A percentile compares a stretch with the other conserved stretches of the same genome.
Conservation (phyloP, 2,329 filamentous ascomycete genomes). For the Curvularia lunata region DNA sequence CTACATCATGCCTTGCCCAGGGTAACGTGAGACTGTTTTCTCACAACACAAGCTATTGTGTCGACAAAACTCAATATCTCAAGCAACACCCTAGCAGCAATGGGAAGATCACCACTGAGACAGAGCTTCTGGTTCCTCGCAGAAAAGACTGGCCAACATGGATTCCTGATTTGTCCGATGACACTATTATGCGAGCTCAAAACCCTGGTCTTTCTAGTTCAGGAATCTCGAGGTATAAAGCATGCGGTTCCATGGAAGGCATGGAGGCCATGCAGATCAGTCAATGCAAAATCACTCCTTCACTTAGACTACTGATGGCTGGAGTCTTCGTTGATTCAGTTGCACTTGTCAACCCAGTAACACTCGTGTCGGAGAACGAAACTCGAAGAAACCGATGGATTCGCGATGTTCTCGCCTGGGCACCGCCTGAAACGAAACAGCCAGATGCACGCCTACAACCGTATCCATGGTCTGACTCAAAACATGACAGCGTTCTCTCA, state of each 20-base stretch:
- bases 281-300: neutral
- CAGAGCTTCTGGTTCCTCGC: neutral
- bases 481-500: neutral
- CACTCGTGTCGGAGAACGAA: neutral
- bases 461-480: neutral
- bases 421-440: neutral
- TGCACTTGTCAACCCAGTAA: neutral
- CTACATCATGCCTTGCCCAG: neutral
- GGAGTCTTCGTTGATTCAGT: neutral
- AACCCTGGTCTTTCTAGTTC: neutral
- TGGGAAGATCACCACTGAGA: neutral
- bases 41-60: neutral
- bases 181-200: neutral
- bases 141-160: neutral
- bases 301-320: neutral
- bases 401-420: neutral
- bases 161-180: slow-evolving; percentile 1
- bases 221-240: neutral
- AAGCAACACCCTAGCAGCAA: neutral
- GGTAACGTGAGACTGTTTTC: neutral
- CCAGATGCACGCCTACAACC: neutral
- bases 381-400: neutral
- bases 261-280: neutral
- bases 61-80: neutral
- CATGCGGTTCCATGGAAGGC: neutral